Evolutionary conservation across 768 basidiomycete genomes (phyloP).

Genomic region (Brasilioporus rufonigricans): DNA sequence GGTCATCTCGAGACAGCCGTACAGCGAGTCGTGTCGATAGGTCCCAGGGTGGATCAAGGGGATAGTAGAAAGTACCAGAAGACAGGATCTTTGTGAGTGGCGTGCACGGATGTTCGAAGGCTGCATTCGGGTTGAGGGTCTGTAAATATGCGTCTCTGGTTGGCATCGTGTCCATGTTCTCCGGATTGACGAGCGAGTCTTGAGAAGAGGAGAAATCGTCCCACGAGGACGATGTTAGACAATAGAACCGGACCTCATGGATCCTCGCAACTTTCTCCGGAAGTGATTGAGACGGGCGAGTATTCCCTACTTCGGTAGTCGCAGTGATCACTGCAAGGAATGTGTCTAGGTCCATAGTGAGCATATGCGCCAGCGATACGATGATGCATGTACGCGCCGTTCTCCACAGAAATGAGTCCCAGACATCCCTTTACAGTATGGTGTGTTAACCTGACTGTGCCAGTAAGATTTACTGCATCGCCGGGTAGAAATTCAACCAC

Average conservation of each 20-base stretch:
- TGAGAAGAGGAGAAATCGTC: slow-evolving; percentile 63
- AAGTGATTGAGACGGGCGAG: slow-evolving; percentile 52
- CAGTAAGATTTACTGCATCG: slow-evolving; percentile 65
- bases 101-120: slow-evolving; percentile 87
- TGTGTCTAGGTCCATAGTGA: slow-evolving; percentile 50
- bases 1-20: slow-evolving; percentile 55
- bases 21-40: slow-evolving; percentile 78
- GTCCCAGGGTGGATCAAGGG: slow-evolving; percentile 82
- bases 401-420: slow-evolving; percentile 73
- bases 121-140: slow-evolving; percentile 39
- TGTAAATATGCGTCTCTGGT: slow-evolving; percentile 46
- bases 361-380: not conserved
- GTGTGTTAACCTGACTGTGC: slow-evolving; percentile 64
- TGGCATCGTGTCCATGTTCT: slow-evolving; percentile 46
- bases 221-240: slow-evolving; percentile 80
- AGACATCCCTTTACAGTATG: slow-evolving; percentile 80
- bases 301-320: slow-evolving; percentile 72
- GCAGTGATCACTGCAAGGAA: slow-evolving; percentile 83
- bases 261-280: slow-evolving; percentile 79
- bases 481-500: slow-evolving; percentile 85
- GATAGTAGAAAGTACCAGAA: slow-evolving; percentile 92
- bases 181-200: slow-evolving; percentile 56
- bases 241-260: slow-evolving; percentile 86
- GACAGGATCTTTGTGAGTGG: slow-evolving; percentile 89
- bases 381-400: slow-evolving; percentile 44